phyloP scores from a whole-genome alignment of 2,329 filamentous ascomycete genomes.

The Parafenestella ontariensis region DNA sequence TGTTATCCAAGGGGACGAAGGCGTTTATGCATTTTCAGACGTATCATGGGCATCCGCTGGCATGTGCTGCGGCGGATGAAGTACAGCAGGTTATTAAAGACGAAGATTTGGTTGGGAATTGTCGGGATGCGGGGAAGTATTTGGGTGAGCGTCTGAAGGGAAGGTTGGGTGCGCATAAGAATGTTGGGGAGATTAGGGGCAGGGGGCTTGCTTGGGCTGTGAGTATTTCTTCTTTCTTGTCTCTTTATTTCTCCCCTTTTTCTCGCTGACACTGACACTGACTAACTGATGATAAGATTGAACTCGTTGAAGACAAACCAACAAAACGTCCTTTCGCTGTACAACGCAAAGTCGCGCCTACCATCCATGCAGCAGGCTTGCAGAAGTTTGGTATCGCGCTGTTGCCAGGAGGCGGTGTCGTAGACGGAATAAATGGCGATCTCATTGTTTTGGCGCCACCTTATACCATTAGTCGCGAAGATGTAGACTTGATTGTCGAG shows the following conservation, averaged over 20 bases:
- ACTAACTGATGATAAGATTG: constrained; percentile 52
- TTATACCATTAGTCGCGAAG: constrained; percentile 66
- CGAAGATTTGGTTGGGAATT: constrained; percentile 65
- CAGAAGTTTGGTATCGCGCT: constrained; percentile 61
- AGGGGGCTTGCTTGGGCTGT: constrained; percentile 64
- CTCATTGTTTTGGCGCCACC: constrained; percentile 73
- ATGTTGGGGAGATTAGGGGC: constrained; percentile 67
- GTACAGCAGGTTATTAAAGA: constrained; percentile 65
- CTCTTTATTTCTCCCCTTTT: background rate
- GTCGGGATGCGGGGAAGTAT: constrained; percentile 59
- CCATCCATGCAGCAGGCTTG: constrained; percentile 42
- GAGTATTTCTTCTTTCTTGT: constrained; percentile 36
- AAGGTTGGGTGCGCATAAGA: constrained; percentile 51
- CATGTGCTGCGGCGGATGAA: constrained; percentile 67
- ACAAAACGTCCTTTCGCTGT: constrained; percentile 62
- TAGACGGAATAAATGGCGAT: constrained; percentile 65
- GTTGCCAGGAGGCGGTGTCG: constrained; percentile 68
- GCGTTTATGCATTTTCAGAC: constrained; percentile 66
- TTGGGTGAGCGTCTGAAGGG: constrained; percentile 55
- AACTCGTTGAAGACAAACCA: constrained; percentile 62
- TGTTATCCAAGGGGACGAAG: constrained; percentile 52
- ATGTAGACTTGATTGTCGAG: constrained; percentile 63
- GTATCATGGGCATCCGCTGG: constrained; percentile 66
- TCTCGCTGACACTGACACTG: background rate
- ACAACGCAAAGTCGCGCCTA: constrained; percentile 29